Base-by-base conservation (phyloP, 371 early-diverging fungal genomes). In the Saksenaea oblongispora region DNA sequence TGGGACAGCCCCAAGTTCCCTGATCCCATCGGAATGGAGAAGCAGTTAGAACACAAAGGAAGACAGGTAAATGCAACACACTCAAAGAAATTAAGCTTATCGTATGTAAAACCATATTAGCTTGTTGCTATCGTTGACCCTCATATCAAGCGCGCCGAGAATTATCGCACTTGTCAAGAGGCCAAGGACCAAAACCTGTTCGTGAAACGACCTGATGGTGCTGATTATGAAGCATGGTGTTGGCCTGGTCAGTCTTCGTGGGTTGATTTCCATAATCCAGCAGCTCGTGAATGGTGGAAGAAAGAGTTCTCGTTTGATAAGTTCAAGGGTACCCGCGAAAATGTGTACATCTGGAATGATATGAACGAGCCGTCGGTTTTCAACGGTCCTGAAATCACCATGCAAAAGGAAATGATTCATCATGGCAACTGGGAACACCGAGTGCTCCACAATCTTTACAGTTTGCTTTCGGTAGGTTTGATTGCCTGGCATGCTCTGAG, bases 61-160 rank as follows among this genome's bases (percentile, higher is more conserved):
- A 67, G 97, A 54, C 93, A 94, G 84, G 91, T 89, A 74, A 65
- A 54, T 14, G 28, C 17, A 26, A 15, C 1, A 27, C n/a, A 15
- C 2, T n/a, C 18, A 18, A 39, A 58, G 34, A 28, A 34, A 15
- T 26, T 5, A 15, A 22, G 26, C 39, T 37, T n/a, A 3, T 44
- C 58, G 51, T 34, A n/a, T 27, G 54, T 62, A 34, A 5, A 34
- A 37, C 8, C 61, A 35, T 41, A 9, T 47, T 67, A 83, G 88
- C 87, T 98, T 80, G 98, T 99, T 18, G 92, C 91, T 1, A 96
- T 99, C 63, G 86, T 97, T 54, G 99, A 99, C 77, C 99, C 99
- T 10, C 99, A 99, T 72, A 91, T 99, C 76, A 99, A 98, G 73
- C 83, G 83, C 11, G 94, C 93, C 41, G 75, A 84, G 34, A 72